Base-by-base conservation (phyloP, 495 filamentous ascomycete genomes). In the Ascobolus immersus region DNA sequence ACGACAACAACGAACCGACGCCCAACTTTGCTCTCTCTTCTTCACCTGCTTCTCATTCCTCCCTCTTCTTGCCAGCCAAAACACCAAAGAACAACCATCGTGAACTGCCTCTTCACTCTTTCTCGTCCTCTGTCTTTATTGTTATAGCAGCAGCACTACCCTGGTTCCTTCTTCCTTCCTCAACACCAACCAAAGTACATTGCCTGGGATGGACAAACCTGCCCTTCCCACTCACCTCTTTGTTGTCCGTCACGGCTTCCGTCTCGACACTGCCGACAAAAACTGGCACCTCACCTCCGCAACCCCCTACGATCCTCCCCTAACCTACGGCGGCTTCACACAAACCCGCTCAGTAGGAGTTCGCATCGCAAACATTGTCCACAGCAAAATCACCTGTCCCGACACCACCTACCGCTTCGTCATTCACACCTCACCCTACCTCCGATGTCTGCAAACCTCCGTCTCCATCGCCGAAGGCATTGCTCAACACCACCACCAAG, bases 201-300 rank as follows among this genome's bases (percentile, higher is more conserved):
- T n/a, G n/a, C n/a, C n/a, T n/a, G n/a, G n/a, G 18, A 31, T 31
- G 28, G 28, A 9, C 15, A 17, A 17, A 14, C 9, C 28, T 13
- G n/a, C 4, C 15, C 2, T 31, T 21, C 47, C 47, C 32, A 38
- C 42, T 13, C 39, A 43, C 31, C 34, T 50, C 34, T 50, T 49
- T 21, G 41, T 48, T 22, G 35, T 50, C 20, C 47, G 47, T 23
- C 86, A 99, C 52, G 86, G 86, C 40, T 71, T 79, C 26, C 72
- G 86, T 23, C 69, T 99, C 21, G 86, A 99, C 51, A 77, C 77
- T 28, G 78, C 80, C 39, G 80, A 94, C 57, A 76, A 77, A 47
- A 64, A 79, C 52, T 99, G 86, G 86, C 81, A 93, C 54, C 61
- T 92, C 9, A 72, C 77, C n/a, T 90, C 89, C 4, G 73, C 81